These are phyloP conservation scores for Hydrangea macrophylla DNA, from an alignment of 148 eudicot genomes.

Conservation along the genomic window DNA sequence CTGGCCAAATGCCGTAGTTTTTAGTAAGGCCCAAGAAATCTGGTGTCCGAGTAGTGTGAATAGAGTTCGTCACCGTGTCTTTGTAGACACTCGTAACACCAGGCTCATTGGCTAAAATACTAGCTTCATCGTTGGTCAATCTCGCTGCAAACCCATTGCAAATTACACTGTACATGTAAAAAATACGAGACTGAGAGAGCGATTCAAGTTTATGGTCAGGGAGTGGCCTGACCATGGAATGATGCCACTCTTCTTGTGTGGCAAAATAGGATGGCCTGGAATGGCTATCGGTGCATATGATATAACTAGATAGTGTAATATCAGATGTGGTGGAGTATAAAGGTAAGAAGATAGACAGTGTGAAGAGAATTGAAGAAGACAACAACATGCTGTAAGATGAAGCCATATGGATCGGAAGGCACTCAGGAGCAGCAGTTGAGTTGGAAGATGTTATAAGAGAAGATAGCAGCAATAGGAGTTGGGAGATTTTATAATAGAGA, in stretches of 20 bases:
- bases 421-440: too few relatives aligned
- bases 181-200: not conserved
- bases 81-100: not conserved
- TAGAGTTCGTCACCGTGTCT: not conserved
- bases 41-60: slow-evolving; percentile 8
- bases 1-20: slow-evolving; percentile 15
- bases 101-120: not conserved
- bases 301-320: slow-evolving; percentile 11
- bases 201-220: not conserved
- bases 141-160: slow-evolving; percentile 13
- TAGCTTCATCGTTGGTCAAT: slow-evolving; percentile 7
- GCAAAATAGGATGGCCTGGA: slow-evolving; percentile 10
- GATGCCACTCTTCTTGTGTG: slow-evolving; percentile 12
- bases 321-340: too few relatives aligned
- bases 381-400: too few relatives aligned
- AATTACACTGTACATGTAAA: not conserved
- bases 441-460: too few relatives aligned
- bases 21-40: slow-evolving; percentile 9
- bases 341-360: too few relatives aligned
- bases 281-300: slow-evolving; percentile 4
- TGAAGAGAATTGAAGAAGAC: too few relatives aligned
- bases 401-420: too few relatives aligned
- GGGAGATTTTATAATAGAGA: too few relatives aligned
- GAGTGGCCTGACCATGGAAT: not conserved
- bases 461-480: too few relatives aligned